Percentiles rank a stretch among this genome's conserved stretches.
Conservation (phyloP, 306 rosid genomes). For the Dryas drummondii region DNA sequence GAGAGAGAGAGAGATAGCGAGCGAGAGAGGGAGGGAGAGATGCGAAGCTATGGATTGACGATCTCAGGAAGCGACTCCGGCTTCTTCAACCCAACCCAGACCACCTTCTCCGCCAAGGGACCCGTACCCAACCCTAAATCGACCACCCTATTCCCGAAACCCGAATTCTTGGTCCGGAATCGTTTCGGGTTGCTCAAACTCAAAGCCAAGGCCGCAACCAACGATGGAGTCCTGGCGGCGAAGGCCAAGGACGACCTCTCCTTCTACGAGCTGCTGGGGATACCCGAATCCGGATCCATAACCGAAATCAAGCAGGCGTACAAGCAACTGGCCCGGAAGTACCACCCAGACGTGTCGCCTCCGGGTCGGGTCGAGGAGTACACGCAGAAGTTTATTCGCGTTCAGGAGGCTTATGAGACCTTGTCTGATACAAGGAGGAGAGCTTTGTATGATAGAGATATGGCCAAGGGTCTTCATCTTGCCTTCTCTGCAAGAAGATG, state of each 20-base stretch:
- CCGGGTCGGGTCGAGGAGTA: slow-evolving; percentile 79
- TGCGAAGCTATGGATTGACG: slow-evolving; percentile 50
- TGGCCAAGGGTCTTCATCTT: slow-evolving; percentile 67
- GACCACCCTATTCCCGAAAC: background rate
- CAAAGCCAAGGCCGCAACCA: slow-evolving; percentile 38
- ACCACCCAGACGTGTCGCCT: slow-evolving; percentile 94
- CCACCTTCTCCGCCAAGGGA: background rate
- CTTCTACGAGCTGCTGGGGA: slow-evolving; percentile 77
- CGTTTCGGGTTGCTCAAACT: slow-evolving; percentile 30
- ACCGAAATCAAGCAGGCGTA: slow-evolving; percentile 79
- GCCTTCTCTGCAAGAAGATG: slow-evolving; percentile 65
- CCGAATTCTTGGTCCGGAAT: slow-evolving; percentile 23
- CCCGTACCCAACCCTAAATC: slow-evolving; percentile 17
- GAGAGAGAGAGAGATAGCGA: too few species aligned
- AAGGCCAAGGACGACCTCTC: slow-evolving; percentile 24
- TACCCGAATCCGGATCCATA: slow-evolving; percentile 61
- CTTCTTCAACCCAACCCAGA: slow-evolving; percentile 40
- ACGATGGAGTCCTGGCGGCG: slow-evolving; percentile 38
- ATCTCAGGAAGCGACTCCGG: slow-evolving; percentile 50
- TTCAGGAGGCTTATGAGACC: slow-evolving; percentile 90
- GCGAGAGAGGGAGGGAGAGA: slow-evolving; percentile 16
- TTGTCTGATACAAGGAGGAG: slow-evolving; percentile 67
- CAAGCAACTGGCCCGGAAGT: slow-evolving; percentile 77
- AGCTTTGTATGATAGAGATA: slow-evolving; percentile 67
- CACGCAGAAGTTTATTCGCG: slow-evolving; percentile 68